Conservation (phyloP, 1,284 basidiomycete species). For the Trametes hirsuta region DNA sequence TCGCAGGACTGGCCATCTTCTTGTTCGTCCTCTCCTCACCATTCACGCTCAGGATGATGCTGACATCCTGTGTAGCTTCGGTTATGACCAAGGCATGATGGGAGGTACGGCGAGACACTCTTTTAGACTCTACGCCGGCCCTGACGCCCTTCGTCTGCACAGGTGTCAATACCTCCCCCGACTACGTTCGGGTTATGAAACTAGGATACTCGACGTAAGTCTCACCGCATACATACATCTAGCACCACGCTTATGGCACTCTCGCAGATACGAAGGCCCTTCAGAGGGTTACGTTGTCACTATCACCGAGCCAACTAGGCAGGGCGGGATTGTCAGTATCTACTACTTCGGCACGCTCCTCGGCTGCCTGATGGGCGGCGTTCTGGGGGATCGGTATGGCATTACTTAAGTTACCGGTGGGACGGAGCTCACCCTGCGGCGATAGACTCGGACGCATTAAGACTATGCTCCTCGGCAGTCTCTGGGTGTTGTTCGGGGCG, state of each 20-base stretch:
- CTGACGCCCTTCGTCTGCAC: not conserved
- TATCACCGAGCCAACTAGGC: conserved; percentile 53
- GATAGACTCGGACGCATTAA: conserved; percentile 46
- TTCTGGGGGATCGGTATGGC: conserved; percentile 42
- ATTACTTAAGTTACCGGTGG: not conserved
- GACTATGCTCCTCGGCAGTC: conserved; percentile 46
- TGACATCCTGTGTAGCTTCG: conserved; percentile 40
- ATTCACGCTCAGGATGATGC: not conserved
- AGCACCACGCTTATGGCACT: conserved; percentile 7
- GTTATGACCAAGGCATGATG: conserved; percentile 63
- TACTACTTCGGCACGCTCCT: conserved; percentile 54
- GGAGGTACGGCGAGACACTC: conserved; percentile 33
- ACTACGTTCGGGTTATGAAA: conserved; percentile 50
- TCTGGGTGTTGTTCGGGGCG: conserved; percentile 52
- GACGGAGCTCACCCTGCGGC: not conserved
- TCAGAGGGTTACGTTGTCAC: conserved; percentile 49
- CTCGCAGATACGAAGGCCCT: conserved; percentile 41
- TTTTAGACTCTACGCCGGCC: not conserved
- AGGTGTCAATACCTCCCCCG: conserved; percentile 51
- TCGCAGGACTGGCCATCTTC: conserved; percentile 51
- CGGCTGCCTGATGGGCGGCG: conserved; percentile 52
- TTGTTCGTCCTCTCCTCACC: conserved; percentile 39
- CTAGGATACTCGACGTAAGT: conserved; percentile 43
- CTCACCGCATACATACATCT: not conserved
- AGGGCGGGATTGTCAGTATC: conserved; percentile 56